phyloP scores from a whole-genome alignment of 2,329 filamentous ascomycete species.

The Fusarium pininemorale region DNA sequence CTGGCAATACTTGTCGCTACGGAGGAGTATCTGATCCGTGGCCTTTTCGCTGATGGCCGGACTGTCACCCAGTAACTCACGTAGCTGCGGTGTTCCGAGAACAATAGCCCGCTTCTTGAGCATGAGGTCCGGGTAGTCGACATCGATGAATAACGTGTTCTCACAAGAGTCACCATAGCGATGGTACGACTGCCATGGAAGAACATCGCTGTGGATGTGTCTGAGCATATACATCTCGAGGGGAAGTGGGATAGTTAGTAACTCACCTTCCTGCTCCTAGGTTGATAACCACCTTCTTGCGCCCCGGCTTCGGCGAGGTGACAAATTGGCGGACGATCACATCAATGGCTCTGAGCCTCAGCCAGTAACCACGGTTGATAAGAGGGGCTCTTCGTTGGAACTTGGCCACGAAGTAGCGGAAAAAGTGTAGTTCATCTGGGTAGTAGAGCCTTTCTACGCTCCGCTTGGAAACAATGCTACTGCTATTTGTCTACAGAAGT shows the following conservation, averaged over 20 bases:
- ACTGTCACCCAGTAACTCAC: slow-evolving; percentile 46
- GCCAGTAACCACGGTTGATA: slow-evolving; percentile 89
- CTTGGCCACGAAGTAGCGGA: slow-evolving; percentile 87
- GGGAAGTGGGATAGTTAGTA: background rate
- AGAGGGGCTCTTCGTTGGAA: slow-evolving; percentile 84
- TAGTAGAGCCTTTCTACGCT: slow-evolving; percentile 93
- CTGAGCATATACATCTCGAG: slow-evolving; percentile 1
- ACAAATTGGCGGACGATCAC: slow-evolving; percentile 79
- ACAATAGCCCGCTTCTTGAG: slow-evolving; percentile 76
- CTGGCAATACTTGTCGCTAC: slow-evolving; percentile 77
- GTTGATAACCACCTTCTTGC: slow-evolving; percentile 81
- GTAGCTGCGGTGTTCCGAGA: slow-evolving; percentile 67
- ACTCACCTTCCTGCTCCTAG: slow-evolving; percentile 90
- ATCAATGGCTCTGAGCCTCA: slow-evolving; percentile 85
- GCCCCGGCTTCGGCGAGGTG: slow-evolving; percentile 53
- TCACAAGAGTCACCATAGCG: slow-evolving; percentile 68
- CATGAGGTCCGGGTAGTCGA: slow-evolving; percentile 87
- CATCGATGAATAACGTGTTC: slow-evolving; percentile 77
- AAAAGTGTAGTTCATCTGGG: slow-evolving; percentile 80
- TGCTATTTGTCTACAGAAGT: slow-evolving; percentile 77
- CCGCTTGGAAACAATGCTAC: slow-evolving; percentile 90
- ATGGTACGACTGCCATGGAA: slow-evolving; percentile 84
- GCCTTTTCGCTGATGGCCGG: slow-evolving; percentile 50
- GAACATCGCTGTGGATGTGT: slow-evolving; percentile 73
- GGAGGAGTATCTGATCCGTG: slow-evolving; percentile 62